Evolutionary conservation across 306 rosid species (phyloP).

Genomic region (Quercus cerris): DNA sequence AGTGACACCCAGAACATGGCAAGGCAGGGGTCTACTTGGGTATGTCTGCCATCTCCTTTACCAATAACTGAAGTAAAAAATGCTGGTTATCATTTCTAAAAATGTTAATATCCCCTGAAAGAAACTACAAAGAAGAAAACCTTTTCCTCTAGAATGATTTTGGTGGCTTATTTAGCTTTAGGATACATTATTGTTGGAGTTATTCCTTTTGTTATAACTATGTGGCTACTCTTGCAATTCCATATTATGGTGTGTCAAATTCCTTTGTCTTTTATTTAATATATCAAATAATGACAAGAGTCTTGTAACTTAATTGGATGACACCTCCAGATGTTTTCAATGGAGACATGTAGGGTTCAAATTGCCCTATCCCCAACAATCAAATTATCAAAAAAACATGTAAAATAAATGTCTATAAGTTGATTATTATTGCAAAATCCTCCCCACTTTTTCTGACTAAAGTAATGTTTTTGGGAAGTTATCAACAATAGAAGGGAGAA

Average conservation of each 20-base stretch:
- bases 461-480: not conserved
- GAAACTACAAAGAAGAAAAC: slow-evolving; percentile 6
- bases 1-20: slow-evolving; percentile 88
- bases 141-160: not conserved
- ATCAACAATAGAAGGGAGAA: not conserved
- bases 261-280: too few species aligned
- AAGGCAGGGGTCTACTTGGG: slow-evolving; percentile 95
- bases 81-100: not conserved
- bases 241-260: too few species aligned
- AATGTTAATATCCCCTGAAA: slow-evolving; percentile 8
- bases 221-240: too few species aligned
- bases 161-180: not conserved
- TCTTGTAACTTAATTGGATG: too few species aligned
- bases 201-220: too few species aligned
- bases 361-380: too few species aligned
- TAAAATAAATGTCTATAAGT: not conserved
- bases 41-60: slow-evolving; percentile 35
- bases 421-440: not conserved
- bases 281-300: too few species aligned
- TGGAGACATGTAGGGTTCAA: too few species aligned
- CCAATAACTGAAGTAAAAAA: not conserved
- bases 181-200: too few species aligned
- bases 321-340: too few species aligned
- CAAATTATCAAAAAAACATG: too few species aligned
- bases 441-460: not conserved